Evolutionary conservation across 2,329 filamentous ascomycete species (phyloP).

Genomic region (Exophiala aquamarina): DNA sequence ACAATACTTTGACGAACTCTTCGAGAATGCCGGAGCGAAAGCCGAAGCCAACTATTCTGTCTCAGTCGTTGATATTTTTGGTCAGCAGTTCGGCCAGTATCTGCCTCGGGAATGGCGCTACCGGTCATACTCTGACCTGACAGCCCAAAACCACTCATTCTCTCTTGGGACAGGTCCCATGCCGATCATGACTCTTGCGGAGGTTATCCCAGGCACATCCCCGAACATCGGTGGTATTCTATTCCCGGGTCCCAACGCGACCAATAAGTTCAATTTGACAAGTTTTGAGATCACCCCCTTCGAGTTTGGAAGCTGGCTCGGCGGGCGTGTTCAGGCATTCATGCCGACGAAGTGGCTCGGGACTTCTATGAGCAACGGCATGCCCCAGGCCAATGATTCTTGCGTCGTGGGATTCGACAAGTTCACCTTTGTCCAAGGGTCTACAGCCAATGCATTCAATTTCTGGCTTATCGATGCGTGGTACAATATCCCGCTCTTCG

Average conservation of each 20-base stretch:
- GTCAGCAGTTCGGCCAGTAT: conserved; percentile 11
- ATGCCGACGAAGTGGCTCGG: conserved; percentile 18
- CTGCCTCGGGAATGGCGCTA: conserved; percentile 8
- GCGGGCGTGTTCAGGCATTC: conserved; percentile 15
- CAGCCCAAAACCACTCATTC: conserved; percentile 2
- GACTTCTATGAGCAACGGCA: conserved; percentile 10
- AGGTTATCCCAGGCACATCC: conserved; percentile 9
- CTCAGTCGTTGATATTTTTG: conserved; percentile 12
- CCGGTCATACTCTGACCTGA: conserved; percentile 6
- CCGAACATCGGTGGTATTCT: conserved; percentile 8
- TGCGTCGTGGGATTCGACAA: conserved; percentile 16
- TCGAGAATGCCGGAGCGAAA: conserved; percentile 12
- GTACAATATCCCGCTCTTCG: conserved; percentile 16
- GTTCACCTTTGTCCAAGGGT: conserved; percentile 10
- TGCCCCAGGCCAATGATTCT: conserved; percentile 1
- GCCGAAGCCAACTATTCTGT: conserved; percentile 9
- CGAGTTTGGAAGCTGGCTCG: conserved; percentile 20
- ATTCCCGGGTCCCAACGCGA: conserved; percentile 13
- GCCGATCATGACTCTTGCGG: conserved; percentile 13
- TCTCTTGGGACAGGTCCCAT: conserved; percentile 8
- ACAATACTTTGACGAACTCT: conserved; percentile 5
- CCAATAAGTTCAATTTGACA: conserved; percentile 10
- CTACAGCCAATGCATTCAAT: conserved; percentile 14
- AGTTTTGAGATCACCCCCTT: conserved; percentile 17
- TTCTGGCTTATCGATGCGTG: conserved; percentile 16